Percentiles rank a stretch among this genome's conserved stretches.
phyloP scores from a whole-genome alignment of 495 filamentous ascomycete species.

The Aspergillus campestris region DNA sequence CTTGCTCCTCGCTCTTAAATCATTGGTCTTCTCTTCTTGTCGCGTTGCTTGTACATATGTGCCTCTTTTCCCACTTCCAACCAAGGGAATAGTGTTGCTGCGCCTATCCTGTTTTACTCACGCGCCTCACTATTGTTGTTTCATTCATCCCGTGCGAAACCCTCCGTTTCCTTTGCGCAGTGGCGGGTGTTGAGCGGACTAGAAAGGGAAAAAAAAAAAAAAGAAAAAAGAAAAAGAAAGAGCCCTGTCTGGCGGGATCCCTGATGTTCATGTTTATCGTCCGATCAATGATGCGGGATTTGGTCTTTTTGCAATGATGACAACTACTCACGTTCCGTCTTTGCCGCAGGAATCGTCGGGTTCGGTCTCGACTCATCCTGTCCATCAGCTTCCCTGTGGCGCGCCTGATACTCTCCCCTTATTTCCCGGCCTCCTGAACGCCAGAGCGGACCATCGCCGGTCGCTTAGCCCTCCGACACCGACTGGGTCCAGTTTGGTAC shows the following conservation, averaged over 20 bases:
- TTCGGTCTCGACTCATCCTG: slow-evolving; percentile 14
- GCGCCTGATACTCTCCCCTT: slow-evolving; percentile 12
- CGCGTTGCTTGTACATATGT: too few relatives aligned
- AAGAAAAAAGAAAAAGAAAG: too few relatives aligned
- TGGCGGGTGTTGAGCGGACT: too few relatives aligned
- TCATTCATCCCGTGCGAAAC: too few relatives aligned
- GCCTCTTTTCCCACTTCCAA: background rate
- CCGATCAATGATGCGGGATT: slow-evolving; percentile 12
- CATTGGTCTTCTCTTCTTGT: background rate
- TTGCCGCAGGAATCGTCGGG: slow-evolving; percentile 22
- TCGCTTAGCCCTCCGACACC: slow-evolving; percentile 5
- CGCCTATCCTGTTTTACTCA: too few relatives aligned
- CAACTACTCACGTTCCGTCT: slow-evolving; percentile 27
- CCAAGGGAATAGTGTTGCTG: too few relatives aligned
- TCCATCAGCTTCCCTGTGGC: slow-evolving; percentile 14
- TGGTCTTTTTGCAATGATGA: slow-evolving; percentile 17
- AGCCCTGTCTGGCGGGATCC: too few relatives aligned
- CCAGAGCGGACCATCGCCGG: slow-evolving; percentile 19
- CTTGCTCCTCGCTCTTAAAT: background rate
- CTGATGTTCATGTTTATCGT: background rate
- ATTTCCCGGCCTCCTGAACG: slow-evolving; percentile 20
- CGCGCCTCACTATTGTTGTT: too few relatives aligned
- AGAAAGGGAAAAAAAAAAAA: too few relatives aligned
- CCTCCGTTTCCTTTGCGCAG: too few relatives aligned
- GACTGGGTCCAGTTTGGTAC: slow-evolving; percentile 12